A percentile compares a stretch with the other conserved stretches of the same genome.
phyloP scores from a whole-genome alignment of 2,329 filamentous ascomycete species.

The Pseudocercospora musae region DNA sequence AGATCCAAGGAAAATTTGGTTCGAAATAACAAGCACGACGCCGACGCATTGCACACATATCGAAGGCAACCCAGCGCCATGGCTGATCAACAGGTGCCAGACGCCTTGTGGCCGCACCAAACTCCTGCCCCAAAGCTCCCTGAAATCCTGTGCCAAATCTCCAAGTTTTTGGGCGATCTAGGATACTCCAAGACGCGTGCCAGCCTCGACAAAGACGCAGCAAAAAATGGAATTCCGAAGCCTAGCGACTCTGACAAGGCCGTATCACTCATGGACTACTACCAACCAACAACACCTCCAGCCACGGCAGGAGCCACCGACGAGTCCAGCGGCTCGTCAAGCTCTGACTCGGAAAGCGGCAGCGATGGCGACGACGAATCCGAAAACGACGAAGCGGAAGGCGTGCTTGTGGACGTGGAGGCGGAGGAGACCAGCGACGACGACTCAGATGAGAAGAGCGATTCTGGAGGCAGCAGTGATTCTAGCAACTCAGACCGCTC shows the following conservation, averaged over 20 bases:
- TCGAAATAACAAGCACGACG: neutral
- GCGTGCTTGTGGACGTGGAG: conserved; percentile 20
- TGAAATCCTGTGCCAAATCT: conserved; percentile 28
- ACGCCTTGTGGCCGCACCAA: conserved; percentile 15
- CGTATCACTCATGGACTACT: conserved; percentile 27
- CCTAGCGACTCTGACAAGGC: neutral
- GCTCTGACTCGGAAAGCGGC: conserved; percentile 18
- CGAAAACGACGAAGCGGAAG: conserved; percentile 18
- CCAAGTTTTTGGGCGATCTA: conserved; percentile 32
- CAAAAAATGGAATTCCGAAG: conserved; percentile 27
- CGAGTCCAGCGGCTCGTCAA: conserved; percentile 13
- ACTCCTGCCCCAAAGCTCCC: conserved; percentile 14
- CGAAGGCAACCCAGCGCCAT: neutral
- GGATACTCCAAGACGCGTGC: conserved; percentile 33
- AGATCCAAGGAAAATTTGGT: neutral
- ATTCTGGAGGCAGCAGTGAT: conserved; percentile 10
- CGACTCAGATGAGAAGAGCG: conserved; percentile 24
- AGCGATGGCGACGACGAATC: conserved; percentile 18
- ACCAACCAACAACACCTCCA: conserved; percentile 3
- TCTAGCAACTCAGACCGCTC: conserved; percentile 16
- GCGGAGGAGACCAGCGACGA: conserved; percentile 26
- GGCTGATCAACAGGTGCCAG: conserved; percentile 3
- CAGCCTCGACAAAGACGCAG: conserved; percentile 33
- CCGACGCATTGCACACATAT: neutral
- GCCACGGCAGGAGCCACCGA: conserved; percentile 7